These are phyloP conservation scores for Naganishia randhawae DNA, from an alignment of 768 basidiomycete species.

Conservation along the genomic window DNA sequence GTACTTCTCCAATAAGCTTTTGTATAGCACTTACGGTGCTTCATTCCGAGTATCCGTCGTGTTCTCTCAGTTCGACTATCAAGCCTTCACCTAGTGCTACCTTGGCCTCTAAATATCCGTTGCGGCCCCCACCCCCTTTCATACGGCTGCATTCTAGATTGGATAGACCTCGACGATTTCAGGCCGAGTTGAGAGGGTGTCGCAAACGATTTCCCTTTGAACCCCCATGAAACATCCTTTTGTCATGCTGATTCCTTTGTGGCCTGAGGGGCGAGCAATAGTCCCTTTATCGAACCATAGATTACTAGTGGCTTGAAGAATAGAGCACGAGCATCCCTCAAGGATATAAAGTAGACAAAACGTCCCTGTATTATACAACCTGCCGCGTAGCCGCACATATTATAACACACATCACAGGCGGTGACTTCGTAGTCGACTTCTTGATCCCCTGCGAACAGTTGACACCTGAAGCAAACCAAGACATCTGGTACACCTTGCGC, in stretches of 20 bases:
- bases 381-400: background rate
- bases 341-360: background rate
- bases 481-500: background rate
- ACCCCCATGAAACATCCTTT: slow-evolving; percentile 15
- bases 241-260: slow-evolving; percentile 6
- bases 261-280: background rate
- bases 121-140: too few relatives aligned
- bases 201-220: slow-evolving; percentile 9
- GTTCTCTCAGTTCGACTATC: too few relatives aligned
- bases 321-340: too few relatives aligned
- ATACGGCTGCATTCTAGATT: too few relatives aligned
- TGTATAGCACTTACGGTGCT: too few relatives aligned
- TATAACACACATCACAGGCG: background rate
- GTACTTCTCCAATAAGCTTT: too few relatives aligned
- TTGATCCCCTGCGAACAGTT: background rate
- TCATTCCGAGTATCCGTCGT: too few relatives aligned
- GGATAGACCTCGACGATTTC: background rate
- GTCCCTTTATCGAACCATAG: slow-evolving; percentile 10
- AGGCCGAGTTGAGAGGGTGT: slow-evolving; percentile 8
- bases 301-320: too few relatives aligned
- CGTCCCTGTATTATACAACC: background rate
- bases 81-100: too few relatives aligned
- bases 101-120: too few relatives aligned
- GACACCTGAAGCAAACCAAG: background rate
- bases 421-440: background rate